Conservation (phyloP, 75 land plant genomes). For the Sequoia sempervirens region DNA sequence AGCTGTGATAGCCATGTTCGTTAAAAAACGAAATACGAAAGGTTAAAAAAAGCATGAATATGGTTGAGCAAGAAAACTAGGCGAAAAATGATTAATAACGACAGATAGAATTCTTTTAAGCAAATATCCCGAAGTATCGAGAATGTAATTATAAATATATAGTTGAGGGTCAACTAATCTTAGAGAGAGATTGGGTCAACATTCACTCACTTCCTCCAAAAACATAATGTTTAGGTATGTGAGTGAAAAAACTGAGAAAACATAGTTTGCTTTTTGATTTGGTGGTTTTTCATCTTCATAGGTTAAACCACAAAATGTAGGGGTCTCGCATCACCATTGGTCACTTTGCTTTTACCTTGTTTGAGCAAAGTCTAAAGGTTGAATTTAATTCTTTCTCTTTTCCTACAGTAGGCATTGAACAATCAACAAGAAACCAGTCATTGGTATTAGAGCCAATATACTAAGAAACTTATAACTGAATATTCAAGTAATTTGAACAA, state of each 20-base stretch:
- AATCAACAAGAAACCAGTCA: too few relatives aligned
- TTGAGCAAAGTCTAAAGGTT: background rate
- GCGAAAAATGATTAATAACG: background rate
- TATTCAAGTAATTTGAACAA: background rate
- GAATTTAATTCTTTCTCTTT: too few relatives aligned
- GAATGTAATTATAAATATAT: background rate
- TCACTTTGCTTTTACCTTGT: background rate
- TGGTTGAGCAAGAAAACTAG: background rate
- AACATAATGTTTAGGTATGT: background rate
- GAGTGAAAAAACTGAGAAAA: background rate
- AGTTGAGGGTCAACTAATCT: background rate
- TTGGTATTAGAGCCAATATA: background rate
- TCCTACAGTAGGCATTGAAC: too few relatives aligned
- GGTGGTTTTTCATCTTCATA: background rate
- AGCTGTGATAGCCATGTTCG: background rate
- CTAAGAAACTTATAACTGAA: background rate
- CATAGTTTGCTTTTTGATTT: background rate
- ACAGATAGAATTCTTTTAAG: background rate
- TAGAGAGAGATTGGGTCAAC: background rate
- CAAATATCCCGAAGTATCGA: background rate
- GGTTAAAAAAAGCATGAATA: background rate
- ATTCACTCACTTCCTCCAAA: background rate
- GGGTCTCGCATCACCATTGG: background rate
- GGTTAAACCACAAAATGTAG: background rate
- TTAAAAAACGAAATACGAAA: background rate